Conservation (phyloP, 225 moss, liverwort and hornwort species). For the Sphagnum contortum region DNA sequence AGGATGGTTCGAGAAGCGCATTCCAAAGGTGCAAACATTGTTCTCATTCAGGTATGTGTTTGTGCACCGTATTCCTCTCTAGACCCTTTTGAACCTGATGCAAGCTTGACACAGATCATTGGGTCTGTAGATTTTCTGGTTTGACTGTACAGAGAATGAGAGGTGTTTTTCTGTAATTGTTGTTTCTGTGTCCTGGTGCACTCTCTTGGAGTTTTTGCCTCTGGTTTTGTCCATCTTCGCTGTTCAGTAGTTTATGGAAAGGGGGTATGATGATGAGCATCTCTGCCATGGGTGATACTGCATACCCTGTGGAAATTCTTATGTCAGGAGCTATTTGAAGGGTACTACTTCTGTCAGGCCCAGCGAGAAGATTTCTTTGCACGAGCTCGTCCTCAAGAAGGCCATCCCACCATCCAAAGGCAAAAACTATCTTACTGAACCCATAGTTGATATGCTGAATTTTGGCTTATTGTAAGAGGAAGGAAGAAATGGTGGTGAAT, state of each 20-base stretch:
- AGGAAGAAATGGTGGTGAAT: not conserved
- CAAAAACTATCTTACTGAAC: not conserved
- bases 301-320: no score
- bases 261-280: no score
- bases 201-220: no score
- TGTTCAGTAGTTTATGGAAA: no score
- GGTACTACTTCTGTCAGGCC: constrained; percentile 94
- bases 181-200: no score
- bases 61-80: not conserved
- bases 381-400: constrained; percentile 57
- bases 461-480: not conserved
- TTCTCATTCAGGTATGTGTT: constrained; percentile 58
- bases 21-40: constrained; percentile 64
- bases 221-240: no score
- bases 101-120: not conserved
- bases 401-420: constrained; percentile 74
- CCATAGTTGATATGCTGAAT: not conserved
- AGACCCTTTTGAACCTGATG: not conserved
- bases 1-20: constrained; percentile 88
- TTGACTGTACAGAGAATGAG: no score
- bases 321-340: constrained; percentile 82
- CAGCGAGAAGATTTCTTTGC: constrained; percentile 72
- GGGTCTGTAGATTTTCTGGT: no score
- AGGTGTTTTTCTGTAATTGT: no score
- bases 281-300: no score